phyloP scores from a whole-genome alignment of 2,329 filamentous ascomycete species.

The Phoma sp. region DNA sequence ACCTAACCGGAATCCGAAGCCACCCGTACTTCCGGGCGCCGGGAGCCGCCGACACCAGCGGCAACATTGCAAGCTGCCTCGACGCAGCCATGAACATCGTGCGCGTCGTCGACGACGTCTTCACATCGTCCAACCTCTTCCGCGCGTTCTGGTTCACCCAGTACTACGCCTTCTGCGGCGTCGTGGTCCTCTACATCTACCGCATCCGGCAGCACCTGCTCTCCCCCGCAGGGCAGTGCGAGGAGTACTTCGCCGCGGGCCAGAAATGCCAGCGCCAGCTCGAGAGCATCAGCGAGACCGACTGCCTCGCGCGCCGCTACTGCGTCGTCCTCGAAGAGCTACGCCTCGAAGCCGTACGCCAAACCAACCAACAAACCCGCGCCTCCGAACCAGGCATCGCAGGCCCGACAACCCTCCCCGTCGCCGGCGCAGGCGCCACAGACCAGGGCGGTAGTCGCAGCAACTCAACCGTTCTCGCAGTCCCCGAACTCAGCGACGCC shows the following conservation, averaged over 20 bases:
- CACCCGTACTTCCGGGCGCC: conserved; percentile 19
- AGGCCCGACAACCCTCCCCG: background rate
- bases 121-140: conserved; percentile 50
- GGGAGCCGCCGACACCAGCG: conserved; percentile 25
- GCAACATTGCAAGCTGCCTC: conserved; percentile 54
- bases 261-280: conserved; percentile 52
- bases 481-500: conserved; percentile 15
- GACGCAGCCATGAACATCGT: conserved; percentile 56
- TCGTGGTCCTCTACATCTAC: conserved; percentile 62
- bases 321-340: conserved; percentile 61
- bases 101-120: conserved; percentile 52
- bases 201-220: conserved; percentile 57
- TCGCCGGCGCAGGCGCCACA: background rate
- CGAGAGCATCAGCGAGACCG: conserved; percentile 37
- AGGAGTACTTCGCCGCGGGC: conserved; percentile 52
- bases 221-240: conserved; percentile 54
- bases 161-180: conserved; percentile 61
- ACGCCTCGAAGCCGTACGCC: conserved; percentile 49
- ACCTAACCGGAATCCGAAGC: conserved; percentile 39
- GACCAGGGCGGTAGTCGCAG: background rate
- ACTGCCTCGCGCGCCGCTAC: conserved; percentile 53
- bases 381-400: background rate
- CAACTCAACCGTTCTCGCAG: conserved; percentile 1
- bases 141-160: conserved; percentile 61
- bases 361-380: conserved; percentile 24